phyloP scores from a whole-genome alignment of 2,329 filamentous ascomycete genomes.

The Aspergillus quadricinctus region DNA sequence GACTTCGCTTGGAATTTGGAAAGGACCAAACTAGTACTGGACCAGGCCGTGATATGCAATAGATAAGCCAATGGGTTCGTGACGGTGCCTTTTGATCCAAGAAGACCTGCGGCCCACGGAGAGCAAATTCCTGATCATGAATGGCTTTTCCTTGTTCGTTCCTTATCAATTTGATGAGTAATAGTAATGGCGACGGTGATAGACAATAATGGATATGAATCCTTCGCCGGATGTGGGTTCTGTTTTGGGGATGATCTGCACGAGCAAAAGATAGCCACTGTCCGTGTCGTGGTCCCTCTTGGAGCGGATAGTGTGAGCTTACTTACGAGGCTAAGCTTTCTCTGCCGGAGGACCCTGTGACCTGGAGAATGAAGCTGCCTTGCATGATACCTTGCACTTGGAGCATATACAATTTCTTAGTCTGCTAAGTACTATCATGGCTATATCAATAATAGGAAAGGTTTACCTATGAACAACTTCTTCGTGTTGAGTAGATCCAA shows the following conservation, averaged over 20 bases:
- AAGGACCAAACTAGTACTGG: neutral
- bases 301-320: too few species aligned
- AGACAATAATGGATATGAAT: neutral
- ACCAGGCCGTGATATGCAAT: neutral
- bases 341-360: neutral
- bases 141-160: neutral
- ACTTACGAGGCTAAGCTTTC: neutral
- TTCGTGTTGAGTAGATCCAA: neutral
- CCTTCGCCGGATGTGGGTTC: neutral
- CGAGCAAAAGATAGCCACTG: neutral
- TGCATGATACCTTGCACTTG: neutral
- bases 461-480: neutral
- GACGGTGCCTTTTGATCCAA: neutral
- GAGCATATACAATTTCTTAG: neutral
- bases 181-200: neutral
- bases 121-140: neutral
- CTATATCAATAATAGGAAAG: neutral
- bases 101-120: neutral
- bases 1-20: neutral
- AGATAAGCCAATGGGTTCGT: neutral
- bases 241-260: neutral
- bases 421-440: neutral
- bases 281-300: too few species aligned
- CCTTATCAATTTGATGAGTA: neutral
- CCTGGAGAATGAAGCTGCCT: neutral